Percentiles rank a stretch among this genome's conserved stretches.
phyloP scores from a whole-genome alignment of 768 basidiomycete genomes.

The Boletus edulis region DNA sequence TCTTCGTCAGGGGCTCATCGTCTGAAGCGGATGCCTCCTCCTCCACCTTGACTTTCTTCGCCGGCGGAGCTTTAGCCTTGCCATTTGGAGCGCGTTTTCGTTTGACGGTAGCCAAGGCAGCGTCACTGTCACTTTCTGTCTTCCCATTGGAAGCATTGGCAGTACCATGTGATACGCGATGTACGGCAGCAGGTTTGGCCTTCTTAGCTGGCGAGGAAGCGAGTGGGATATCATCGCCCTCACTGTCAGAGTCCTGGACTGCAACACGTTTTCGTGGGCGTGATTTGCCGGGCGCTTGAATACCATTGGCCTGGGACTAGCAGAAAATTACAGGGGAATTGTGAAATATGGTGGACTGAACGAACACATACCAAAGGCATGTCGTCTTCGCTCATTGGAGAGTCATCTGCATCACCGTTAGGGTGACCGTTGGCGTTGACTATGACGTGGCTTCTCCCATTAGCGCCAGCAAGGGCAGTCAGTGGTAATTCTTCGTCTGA shows the following conservation, averaged over 20 bases:
- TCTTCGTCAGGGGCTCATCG: slow-evolving; percentile 34
- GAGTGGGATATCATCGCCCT: slow-evolving; percentile 63
- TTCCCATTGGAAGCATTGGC: slow-evolving; percentile 38
- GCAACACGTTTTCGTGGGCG: slow-evolving; percentile 52
- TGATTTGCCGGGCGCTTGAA: slow-evolving; percentile 36
- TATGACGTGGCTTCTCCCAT: slow-evolving; percentile 41
- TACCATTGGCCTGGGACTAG: slow-evolving; percentile 55
- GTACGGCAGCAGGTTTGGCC: slow-evolving; percentile 35
- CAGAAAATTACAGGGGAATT: slow-evolving; percentile 27
- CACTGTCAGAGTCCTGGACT: slow-evolving; percentile 54
- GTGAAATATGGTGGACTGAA: not conserved
- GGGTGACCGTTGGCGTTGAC: slow-evolving; percentile 44
- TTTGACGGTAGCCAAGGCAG: slow-evolving; percentile 42
- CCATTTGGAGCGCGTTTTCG: slow-evolving; percentile 46
- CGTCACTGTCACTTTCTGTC: slow-evolving; percentile 39
- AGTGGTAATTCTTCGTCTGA: slow-evolving; percentile 62
- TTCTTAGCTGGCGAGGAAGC: slow-evolving; percentile 70
- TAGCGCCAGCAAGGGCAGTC: slow-evolving; percentile 36
- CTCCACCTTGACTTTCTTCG: slow-evolving; percentile 66
- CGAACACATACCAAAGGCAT: slow-evolving; percentile 59
- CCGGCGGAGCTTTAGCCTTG: slow-evolving; percentile 51
- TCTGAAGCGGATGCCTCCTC: slow-evolving; percentile 34
- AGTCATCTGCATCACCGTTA: slow-evolving; percentile 39
- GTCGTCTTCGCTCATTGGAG: slow-evolving; percentile 67
- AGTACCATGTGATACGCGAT: slow-evolving; percentile 39